phyloP scores from a whole-genome alignment of 352 stramenopile species.

The Pythium coloratum region DNA sequence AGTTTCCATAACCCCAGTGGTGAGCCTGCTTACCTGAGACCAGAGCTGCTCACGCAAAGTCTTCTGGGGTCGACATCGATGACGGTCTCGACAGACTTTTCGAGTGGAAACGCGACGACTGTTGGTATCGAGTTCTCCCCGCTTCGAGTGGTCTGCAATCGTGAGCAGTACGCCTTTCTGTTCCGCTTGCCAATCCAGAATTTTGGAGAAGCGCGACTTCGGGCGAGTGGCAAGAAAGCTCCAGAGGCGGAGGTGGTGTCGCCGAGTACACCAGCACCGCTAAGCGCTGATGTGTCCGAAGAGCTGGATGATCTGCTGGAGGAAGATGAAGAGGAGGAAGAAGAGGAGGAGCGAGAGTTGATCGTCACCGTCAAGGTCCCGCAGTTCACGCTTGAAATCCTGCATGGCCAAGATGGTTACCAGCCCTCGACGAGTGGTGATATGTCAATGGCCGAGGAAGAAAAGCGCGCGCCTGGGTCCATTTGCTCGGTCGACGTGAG shows the following conservation, averaged over 20 bases:
- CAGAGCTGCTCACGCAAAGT: conserved; percentile 46
- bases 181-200: conserved; percentile 76
- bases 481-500: conserved; percentile 67
- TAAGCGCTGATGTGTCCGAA: neutral
- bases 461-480: conserved; percentile 66
- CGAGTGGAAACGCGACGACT: conserved; percentile 54
- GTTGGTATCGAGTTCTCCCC: conserved; percentile 55
- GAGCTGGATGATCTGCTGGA: neutral
- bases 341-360: conserved; percentile 47
- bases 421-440: conserved; percentile 75
- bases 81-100: conserved; percentile 56
- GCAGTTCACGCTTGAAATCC: conserved; percentile 79
- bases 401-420: conserved; percentile 75
- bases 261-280: neutral
- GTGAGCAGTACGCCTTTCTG: conserved; percentile 82
- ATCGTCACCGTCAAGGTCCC: conserved; percentile 59
- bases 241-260: neutral
- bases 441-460: conserved; percentile 67
- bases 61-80: conserved; percentile 72
- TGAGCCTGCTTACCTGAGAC: conserved; percentile 41
- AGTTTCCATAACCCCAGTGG: conserved; percentile 21
- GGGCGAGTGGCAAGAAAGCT: neutral
- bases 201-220: conserved; percentile 54
- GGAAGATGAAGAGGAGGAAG: conserved; percentile 28
- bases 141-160: conserved; percentile 77